Percentiles rank a stretch among this genome's conserved stretches.
Evolutionary conservation across 2,329 filamentous ascomycete genomes (phyloP).

Genomic region (Scedosporium minutisporum): DNA sequence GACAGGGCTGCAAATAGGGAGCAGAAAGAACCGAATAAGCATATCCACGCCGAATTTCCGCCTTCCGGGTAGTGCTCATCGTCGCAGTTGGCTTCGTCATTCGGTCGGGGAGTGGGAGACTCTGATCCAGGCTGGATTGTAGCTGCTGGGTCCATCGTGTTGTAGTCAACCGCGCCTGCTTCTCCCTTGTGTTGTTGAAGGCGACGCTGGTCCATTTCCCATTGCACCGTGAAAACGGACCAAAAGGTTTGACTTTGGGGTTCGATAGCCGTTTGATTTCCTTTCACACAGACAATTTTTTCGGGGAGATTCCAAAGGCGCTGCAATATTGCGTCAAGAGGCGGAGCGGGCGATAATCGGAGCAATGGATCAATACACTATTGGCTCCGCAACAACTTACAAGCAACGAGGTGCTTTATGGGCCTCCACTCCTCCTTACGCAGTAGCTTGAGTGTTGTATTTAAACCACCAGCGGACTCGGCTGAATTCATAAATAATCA

Average conservation of each 20-base stretch:
- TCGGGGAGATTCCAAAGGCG: too few relatives aligned
- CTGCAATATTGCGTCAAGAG: too few relatives aligned
- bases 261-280: too few relatives aligned
- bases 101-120: too few relatives aligned
- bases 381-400: neutral
- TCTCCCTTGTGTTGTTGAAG: neutral
- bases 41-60: conserved; percentile 52
- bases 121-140: neutral
- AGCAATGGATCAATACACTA: neutral
- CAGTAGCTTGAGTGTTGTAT: neutral
- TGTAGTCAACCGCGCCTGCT: neutral
- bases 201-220: neutral
- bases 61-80: conserved; percentile 43
- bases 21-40: conserved; percentile 57
- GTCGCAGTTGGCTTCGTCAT: too few relatives aligned
- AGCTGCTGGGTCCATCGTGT: neutral
- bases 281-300: too few relatives aligned
- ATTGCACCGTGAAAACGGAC: neutral
- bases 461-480: neutral
- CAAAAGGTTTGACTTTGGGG: too few relatives aligned
- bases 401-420: too few relatives aligned
- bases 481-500: neutral
- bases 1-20: conserved; percentile 52
- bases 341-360: too few relatives aligned
- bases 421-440: neutral